Evolutionary conservation across 441 rosid species (phyloP).

Genomic region (Euphorbia schlechtendalii): DNA sequence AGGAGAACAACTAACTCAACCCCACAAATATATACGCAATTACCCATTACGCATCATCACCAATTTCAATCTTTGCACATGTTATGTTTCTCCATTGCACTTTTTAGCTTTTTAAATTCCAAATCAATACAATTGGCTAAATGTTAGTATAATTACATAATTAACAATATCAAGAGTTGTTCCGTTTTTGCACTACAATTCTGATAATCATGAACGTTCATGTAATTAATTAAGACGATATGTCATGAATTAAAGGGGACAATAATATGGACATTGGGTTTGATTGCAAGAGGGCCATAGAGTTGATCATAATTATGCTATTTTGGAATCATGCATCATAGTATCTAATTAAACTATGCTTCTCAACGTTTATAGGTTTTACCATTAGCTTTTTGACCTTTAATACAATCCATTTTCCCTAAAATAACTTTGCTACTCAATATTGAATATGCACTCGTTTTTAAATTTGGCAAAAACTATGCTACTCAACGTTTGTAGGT

Average conservation of each 20-base stretch:
- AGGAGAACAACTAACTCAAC: not conserved
- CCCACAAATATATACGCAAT: slow-evolving; percentile 13
- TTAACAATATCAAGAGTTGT: no score
- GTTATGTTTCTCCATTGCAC: slow-evolving; percentile 26
- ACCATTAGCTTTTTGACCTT: no score
- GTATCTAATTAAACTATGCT: no score
- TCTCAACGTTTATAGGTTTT: no score
- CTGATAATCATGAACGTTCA: not conserved
- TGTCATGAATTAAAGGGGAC: not conserved
- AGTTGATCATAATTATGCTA: slow-evolving; percentile 23
- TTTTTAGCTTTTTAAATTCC: not conserved
- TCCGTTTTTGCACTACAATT: not conserved
- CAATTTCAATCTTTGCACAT: slow-evolving; percentile 29
- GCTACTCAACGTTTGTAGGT: no score
- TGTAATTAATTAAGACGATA: not conserved
- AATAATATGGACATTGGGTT: slow-evolving; percentile 18
- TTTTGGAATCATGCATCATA: slow-evolving; percentile 25
- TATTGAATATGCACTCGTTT: no score
- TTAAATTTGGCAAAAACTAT: no score
- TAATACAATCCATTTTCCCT: no score
- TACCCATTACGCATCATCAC: slow-evolving; percentile 25
- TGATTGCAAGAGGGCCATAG: slow-evolving; percentile 28
- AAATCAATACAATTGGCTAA: not conserved
- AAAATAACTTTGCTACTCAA: no score
- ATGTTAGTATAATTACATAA: no score